A percentile compares a stretch with the other conserved stretches of the same genome.
Conservation (phyloP, 202 grass and related monocot genomes). For the Cymbopogon flexuosus region DNA sequence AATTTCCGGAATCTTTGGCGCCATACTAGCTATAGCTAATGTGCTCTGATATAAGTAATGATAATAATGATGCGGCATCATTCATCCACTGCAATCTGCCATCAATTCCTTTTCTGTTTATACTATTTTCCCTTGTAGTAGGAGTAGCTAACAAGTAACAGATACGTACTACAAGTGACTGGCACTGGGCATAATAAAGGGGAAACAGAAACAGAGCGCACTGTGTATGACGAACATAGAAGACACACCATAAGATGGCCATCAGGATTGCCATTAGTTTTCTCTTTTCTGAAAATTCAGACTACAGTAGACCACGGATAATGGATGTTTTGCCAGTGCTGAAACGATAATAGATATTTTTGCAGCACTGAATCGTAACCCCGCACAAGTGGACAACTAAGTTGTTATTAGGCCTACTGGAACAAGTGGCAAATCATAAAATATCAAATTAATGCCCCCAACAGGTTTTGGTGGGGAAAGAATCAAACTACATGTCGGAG, state of each 20-base stretch:
- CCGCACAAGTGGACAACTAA: background rate
- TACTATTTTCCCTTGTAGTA: too few relatives aligned
- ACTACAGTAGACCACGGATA: background rate
- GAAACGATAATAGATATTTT: background rate
- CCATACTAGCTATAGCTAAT: background rate
- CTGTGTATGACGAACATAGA: background rate
- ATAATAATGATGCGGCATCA: background rate
- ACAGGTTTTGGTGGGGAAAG: background rate
- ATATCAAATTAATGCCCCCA: background rate
- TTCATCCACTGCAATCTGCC: background rate
- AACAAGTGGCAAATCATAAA: constrained; percentile 10
- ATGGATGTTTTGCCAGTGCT: background rate
- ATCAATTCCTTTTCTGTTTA: background rate
- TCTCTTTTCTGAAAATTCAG: background rate
- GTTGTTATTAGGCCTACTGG: background rate
- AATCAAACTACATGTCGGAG: background rate
- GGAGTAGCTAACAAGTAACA: background rate
- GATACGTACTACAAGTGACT: background rate
- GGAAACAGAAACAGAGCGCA: background rate
- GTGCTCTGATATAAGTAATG: background rate
- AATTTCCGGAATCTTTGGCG: constrained; percentile 17
- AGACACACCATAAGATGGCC: background rate
- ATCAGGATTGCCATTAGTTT: background rate
- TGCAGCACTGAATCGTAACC: background rate
- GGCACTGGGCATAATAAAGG: background rate